A percentile compares a stretch with the other conserved stretches of the same genome.
Conservation (phyloP, 371 early-diverging fungal genomes). For the Ordospora pajunii region DNA sequence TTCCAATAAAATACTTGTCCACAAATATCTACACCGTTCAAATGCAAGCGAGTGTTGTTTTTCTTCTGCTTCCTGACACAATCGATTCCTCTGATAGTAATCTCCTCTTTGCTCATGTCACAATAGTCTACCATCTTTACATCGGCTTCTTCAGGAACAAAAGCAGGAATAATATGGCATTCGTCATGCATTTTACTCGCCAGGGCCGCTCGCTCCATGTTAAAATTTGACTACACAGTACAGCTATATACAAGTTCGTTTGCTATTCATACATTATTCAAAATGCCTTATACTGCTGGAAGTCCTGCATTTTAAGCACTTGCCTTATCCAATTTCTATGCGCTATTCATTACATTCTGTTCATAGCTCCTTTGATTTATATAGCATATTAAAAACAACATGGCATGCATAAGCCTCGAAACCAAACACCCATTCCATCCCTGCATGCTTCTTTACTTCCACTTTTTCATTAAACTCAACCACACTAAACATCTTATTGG, state of each 20-base stretch:
- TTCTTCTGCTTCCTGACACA: neutral
- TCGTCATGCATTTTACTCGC: neutral
- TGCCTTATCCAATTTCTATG: no score
- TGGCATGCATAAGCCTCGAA: neutral
- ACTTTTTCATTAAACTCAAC: neutral
- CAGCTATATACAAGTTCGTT: no score
- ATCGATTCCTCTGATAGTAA: conserved; percentile 9
- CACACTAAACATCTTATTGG: neutral
- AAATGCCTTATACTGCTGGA: no score
- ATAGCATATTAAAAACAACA: neutral
- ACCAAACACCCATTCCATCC: neutral
- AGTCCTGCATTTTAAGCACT: no score
- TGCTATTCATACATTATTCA: no score
- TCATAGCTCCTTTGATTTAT: no score
- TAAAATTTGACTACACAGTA: neutral
- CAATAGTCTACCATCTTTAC: conserved; percentile 4
- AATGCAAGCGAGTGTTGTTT: neutral
- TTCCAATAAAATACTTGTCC: conserved; percentile 36
- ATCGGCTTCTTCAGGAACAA: neutral
- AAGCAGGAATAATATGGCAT: conserved; percentile 21
- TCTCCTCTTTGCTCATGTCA: neutral
- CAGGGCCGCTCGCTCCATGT: neutral
- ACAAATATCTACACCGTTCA: neutral
- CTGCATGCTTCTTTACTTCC: neutral
- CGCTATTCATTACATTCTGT: no score